Evolutionary conservation across 1,284 basidiomycete species (phyloP).

Genomic region (Boletus semigastroideus): DNA sequence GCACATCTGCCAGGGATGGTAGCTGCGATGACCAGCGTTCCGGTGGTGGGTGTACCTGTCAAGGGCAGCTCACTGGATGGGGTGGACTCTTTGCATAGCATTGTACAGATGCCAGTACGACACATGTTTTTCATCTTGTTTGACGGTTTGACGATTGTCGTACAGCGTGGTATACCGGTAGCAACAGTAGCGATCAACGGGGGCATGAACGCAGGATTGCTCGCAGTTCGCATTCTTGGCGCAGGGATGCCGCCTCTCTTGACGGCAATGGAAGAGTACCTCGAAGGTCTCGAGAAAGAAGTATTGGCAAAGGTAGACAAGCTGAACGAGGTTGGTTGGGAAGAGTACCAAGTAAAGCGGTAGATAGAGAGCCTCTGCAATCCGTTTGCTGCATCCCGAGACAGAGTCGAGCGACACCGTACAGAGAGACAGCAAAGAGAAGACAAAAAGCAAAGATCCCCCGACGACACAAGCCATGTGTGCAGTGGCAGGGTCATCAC

Average conservation of each 20-base stretch:
- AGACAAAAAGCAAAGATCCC: slow-evolving; percentile 20
- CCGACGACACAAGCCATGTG: slow-evolving; percentile 32
- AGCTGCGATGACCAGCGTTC: slow-evolving; percentile 88
- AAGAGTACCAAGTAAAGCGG: slow-evolving; percentile 63
- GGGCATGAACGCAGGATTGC: slow-evolving; percentile 88
- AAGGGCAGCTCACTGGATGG: slow-evolving; percentile 94
- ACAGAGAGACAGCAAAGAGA: slow-evolving; percentile 19
- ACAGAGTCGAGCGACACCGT: slow-evolving; percentile 1
- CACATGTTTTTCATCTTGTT: background rate
- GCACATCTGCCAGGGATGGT: slow-evolving; percentile 99
- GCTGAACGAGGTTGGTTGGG: slow-evolving; percentile 84
- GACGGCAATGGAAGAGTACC: slow-evolving; percentile 73
- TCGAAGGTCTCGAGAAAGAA: slow-evolving; percentile 75
- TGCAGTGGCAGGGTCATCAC: slow-evolving; percentile 37
- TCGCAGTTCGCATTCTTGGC: slow-evolving; percentile 88
- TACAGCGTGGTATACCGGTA: slow-evolving; percentile 90
- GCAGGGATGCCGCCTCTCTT: slow-evolving; percentile 71
- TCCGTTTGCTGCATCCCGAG: slow-evolving; percentile 5
- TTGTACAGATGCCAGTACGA: slow-evolving; percentile 98
- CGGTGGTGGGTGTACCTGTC: slow-evolving; percentile 96
- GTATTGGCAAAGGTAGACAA: slow-evolving; percentile 83
- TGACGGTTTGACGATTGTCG: background rate
- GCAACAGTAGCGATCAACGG: slow-evolving; percentile 99
- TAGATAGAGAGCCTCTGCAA: slow-evolving; percentile 8
- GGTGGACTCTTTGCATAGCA: slow-evolving; percentile 94